Evolutionary conservation across 2,329 filamentous ascomycete genomes (phyloP).

Genomic region (Trichothecium roseum): DNA sequence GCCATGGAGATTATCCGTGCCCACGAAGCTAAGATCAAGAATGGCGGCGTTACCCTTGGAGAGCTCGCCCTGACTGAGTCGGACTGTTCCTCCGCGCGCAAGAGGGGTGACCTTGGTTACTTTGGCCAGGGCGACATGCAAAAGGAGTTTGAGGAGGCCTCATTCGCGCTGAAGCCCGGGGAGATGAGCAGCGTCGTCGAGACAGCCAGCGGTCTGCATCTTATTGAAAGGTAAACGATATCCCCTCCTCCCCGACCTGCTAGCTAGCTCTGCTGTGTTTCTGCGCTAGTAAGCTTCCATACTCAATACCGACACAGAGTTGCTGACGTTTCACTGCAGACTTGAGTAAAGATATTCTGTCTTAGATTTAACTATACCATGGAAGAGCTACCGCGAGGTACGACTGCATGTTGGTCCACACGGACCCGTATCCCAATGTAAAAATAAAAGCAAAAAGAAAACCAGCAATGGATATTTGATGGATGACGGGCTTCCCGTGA

Average conservation of each 20-base stretch:
- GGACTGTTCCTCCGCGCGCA: conserved; percentile 91
- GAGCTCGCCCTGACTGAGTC: conserved; percentile 83
- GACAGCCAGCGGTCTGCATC: conserved; percentile 85
- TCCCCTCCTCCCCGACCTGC: background rate
- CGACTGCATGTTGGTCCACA: too few relatives aligned
- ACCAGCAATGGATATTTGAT: background rate
- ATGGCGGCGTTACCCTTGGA: conserved; percentile 58
- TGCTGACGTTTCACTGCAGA: too few relatives aligned
- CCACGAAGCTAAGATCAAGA: conserved; percentile 67
- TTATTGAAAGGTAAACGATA: conserved; percentile 74
- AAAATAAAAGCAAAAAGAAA: conserved; percentile 1
- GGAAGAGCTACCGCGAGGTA: too few relatives aligned
- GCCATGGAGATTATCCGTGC: conserved; percentile 66
- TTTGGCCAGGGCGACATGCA: conserved; percentile 97
- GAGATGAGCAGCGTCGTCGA: conserved; percentile 82
- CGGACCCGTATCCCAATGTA: background rate
- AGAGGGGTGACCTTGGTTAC: conserved; percentile 88
- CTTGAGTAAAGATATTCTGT: too few relatives aligned
- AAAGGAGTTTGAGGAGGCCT: conserved; percentile 93
- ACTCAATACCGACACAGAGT: too few relatives aligned
- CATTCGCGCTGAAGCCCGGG: conserved; percentile 79
- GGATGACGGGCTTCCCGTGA: too few relatives aligned
- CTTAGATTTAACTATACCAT: too few relatives aligned
- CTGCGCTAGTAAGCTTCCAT: too few relatives aligned
- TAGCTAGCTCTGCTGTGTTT: too few relatives aligned